phyloP scores from a whole-genome alignment of 257 asterid genomes.

The Solanum piurae region DNA sequence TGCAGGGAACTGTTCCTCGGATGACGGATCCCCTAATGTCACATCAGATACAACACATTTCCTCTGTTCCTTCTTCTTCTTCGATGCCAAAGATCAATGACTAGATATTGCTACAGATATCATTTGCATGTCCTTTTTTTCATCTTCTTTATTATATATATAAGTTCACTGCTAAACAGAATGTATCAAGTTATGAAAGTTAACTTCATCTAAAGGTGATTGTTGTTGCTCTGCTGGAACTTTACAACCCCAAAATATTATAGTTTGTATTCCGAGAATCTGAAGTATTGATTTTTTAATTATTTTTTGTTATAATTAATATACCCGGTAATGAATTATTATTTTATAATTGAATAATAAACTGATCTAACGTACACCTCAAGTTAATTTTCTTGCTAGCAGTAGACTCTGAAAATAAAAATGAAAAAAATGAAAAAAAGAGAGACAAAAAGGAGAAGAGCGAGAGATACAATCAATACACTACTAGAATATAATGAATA shows the following conservation, averaged over 20 bases:
- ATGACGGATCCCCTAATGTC: conserved; percentile 41
- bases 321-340: background rate
- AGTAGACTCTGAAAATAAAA: too few relatives aligned
- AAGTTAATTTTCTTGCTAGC: too few relatives aligned
- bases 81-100: conserved; percentile 41
- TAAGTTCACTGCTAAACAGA: background rate
- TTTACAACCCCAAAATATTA: background rate
- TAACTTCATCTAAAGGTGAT: background rate
- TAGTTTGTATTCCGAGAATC: background rate
- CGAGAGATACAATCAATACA: too few relatives aligned
- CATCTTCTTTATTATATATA: background rate
- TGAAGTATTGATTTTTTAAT: background rate
- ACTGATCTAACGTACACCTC: too few relatives aligned
- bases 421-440: too few relatives aligned
- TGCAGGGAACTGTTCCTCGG: conserved; percentile 23
- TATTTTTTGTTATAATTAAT: rapidly evolving
- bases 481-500: too few relatives aligned
- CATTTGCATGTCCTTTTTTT: background rate
- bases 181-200: background rate
- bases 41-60: conserved; percentile 29
- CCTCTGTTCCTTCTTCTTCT: conserved; percentile 42
- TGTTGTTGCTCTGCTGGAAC: background rate
- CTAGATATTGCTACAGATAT: conserved; percentile 5
- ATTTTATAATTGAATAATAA: background rate
- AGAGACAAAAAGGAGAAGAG: too few relatives aligned